Base-by-base conservation (phyloP, 192 early-diverging fungal species). In the Backusella circina region DNA sequence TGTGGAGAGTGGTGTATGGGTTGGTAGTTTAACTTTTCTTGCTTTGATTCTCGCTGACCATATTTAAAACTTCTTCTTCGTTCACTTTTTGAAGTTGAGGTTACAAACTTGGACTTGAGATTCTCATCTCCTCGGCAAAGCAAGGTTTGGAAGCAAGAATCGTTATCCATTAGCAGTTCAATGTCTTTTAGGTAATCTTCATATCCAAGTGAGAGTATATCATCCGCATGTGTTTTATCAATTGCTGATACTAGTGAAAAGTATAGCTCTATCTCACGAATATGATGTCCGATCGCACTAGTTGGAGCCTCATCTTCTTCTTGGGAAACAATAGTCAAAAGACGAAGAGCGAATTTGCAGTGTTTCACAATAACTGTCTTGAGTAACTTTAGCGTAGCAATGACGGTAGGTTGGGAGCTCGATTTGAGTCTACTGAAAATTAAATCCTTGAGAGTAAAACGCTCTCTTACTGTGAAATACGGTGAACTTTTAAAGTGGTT, bases 351-450 rank as follows among this genome's bases (percentile, higher is more conserved):
- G 76, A 91, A 93, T 36, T 85, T 85, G 74, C 91, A 94, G 79
- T 99, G 93, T 41, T 89, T 85, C 12, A 85, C 80, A 47, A 99
- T 91, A 0, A 96, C 69, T 0, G 90, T 86, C 8, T 90, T 90
- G 28, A 97, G 80, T 30, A 99, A 76, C 65, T 93, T 95, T 8
- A 97, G 82, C 0, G 94, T 91, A 1, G 91, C 91, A 54, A 93
- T 93, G 3, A 96, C 94, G 9, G 96, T 93, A 37, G 93, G 89
- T 67, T 92, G 93, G 0, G 95, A 96, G n/a, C 93, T 85, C 1
- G 97, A 97, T 73, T 93, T 91, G 38, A 99, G 82, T 28, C 97
- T 93, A 3, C 93, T 94, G 65, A 96, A 88, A 18, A 99, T 86
- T 3, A 99, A 82, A 66, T 95, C 93, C 71, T 91, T 91, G 44